phyloP scores from a whole-genome alignment of 2,329 filamentous ascomycete species.

The Apiospora pterosperma region DNA sequence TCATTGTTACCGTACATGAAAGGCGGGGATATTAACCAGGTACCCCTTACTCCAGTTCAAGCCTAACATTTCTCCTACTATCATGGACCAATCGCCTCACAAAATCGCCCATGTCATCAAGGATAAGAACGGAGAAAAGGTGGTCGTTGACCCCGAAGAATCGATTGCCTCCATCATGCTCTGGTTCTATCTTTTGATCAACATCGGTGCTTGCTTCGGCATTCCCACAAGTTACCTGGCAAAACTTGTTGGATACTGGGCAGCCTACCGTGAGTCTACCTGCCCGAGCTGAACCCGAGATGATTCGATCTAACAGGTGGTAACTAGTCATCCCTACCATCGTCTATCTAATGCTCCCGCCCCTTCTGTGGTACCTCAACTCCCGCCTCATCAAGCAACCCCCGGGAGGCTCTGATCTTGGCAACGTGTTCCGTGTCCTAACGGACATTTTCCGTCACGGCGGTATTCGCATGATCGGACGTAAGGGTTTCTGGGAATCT shows the following conservation, averaged over 20 bases:
- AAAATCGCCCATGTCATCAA: slow-evolving; percentile 51
- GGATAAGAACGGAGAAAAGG: slow-evolving; percentile 56
- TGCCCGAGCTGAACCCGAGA: slow-evolving; percentile 48
- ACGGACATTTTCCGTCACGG: slow-evolving; percentile 52
- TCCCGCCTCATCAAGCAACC: slow-evolving; percentile 49
- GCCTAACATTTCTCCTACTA: slow-evolving; percentile 64
- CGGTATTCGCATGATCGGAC: slow-evolving; percentile 28
- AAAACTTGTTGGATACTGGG: slow-evolving; percentile 49
- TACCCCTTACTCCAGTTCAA: slow-evolving; percentile 53
- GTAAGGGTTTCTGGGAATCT: slow-evolving; percentile 43
- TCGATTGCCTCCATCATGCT: slow-evolving; percentile 68
- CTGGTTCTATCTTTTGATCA: slow-evolving; percentile 51
- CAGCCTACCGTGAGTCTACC: slow-evolving; percentile 58
- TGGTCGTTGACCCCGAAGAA: slow-evolving; percentile 67
- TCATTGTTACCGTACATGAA: neutral
- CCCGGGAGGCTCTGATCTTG: slow-evolving; percentile 51
- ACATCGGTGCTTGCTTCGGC: slow-evolving; percentile 37
- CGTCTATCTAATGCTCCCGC: slow-evolving; percentile 38
- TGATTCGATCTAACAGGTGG: neutral
- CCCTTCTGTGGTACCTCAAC: slow-evolving; percentile 40
- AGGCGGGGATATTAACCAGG: neutral
- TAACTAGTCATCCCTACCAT: neutral
- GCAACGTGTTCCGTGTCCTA: slow-evolving; percentile 63
- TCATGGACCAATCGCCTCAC: slow-evolving; percentile 64
- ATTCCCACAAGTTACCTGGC: slow-evolving; percentile 43